Conservation (phyloP, 1,139 yeast genomes). For the Yamadazyma diddensiae region DNA sequence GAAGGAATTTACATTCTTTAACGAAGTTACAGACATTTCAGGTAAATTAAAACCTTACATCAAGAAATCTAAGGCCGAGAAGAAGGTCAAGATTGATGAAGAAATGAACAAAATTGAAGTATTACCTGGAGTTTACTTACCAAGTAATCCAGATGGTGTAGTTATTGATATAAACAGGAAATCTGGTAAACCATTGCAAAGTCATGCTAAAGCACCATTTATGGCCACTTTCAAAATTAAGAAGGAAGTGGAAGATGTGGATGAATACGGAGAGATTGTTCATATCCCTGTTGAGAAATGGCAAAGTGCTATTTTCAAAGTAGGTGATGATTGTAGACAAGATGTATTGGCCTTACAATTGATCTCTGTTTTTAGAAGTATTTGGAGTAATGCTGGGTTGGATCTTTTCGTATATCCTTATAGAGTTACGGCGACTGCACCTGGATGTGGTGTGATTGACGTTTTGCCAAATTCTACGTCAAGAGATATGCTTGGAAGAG, state of each 20-base stretch:
- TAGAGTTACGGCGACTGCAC: slow-evolving; percentile 97
- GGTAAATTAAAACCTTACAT: slow-evolving; percentile 93
- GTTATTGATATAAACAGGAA: slow-evolving; percentile 88
- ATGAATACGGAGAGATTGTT: slow-evolving; percentile 40
- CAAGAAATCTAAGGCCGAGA: slow-evolving; percentile 92
- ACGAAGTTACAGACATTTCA: slow-evolving; percentile 88
- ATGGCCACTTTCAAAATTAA: slow-evolving; percentile 91
- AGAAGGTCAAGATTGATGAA: slow-evolving; percentile 93
- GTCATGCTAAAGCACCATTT: slow-evolving; percentile 98
- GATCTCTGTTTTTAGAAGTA: slow-evolving; percentile 85
- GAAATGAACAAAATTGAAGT: slow-evolving; percentile 84
- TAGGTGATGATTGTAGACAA: slow-evolving; percentile 98
- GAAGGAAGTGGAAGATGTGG: slow-evolving; percentile 47
- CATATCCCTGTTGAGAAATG: slow-evolving; percentile 52
- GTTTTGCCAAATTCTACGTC: slow-evolving; percentile 93
- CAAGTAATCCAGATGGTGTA: slow-evolving; percentile 95
- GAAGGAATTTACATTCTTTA: slow-evolving; percentile 84
- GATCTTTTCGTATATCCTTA: slow-evolving; percentile 91
- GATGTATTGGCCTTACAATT: slow-evolving; percentile 93
- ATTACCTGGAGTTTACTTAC: slow-evolving; percentile 84
- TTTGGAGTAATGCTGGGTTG: slow-evolving; percentile 84
- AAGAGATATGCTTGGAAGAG: slow-evolving; percentile 98
- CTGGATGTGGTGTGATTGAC: slow-evolving; percentile 98
- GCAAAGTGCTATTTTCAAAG: slow-evolving; percentile 98
- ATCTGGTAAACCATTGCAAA: slow-evolving; percentile 94